Base-by-base conservation (phyloP, 2,329 filamentous ascomycete species). In the Amauroascus niger region DNA sequence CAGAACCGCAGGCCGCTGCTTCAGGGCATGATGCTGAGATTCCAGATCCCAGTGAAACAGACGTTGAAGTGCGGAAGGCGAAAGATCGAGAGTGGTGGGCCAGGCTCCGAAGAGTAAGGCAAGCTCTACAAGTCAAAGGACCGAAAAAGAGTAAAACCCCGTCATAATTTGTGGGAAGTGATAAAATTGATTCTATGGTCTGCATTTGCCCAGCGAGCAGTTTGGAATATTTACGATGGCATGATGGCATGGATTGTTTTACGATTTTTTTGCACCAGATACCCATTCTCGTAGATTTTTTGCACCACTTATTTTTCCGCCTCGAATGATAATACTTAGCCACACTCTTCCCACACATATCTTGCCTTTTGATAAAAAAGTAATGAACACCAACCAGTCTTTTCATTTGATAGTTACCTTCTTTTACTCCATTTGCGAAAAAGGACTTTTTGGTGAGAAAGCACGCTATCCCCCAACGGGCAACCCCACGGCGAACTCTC, bases 41-140 rank as follows among this genome's bases (percentile, higher is more conserved):
- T 6, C 46, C 52, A 6, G 51, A 54, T 44, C 35, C 51, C 16
- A 56, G 52, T 5, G 56, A 58, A 22, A 60, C 65, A 14, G 70
- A 71, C 24, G 65, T 67, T 28, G 73, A 69, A 49, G 69, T 69
- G 3, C 74, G 71, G 37, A 79, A 78, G 40, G 75, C 74, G 14
- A 84, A 84, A 64, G 84, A 88, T 57, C 85, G 85, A 66, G 82
- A 86, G 67, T 76, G 84, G 58, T 87, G 84, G 84, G 79, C 82
- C n/a, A 77, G 82, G 60, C 69, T 88, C 58, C 78, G 82, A 61
- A 78, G 80, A 55, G 83, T 88, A 55, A 86, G 86, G 74, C 86
- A 83, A 63, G 69, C 86, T 45, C 82, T 88, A 62, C 82, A 85
- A 57, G 76, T 79, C 5, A 87, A 86, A 66, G 76, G 75, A 1